Conservation (phyloP, 345 rosid genomes). For the Geranium rotundifolium region DNA sequence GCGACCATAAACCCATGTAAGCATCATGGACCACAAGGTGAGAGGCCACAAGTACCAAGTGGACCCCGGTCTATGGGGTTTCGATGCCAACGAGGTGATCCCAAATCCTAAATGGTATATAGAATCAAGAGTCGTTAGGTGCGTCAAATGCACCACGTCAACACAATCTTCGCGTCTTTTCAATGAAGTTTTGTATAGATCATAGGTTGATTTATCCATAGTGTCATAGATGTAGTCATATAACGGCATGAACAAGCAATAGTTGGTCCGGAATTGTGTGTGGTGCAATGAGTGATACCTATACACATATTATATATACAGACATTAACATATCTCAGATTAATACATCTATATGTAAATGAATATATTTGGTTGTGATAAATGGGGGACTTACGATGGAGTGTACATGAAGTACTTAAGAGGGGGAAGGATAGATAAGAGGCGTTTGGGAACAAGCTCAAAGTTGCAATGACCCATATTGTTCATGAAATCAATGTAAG, state of each 20-base stretch:
- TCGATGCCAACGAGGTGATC: too few relatives aligned
- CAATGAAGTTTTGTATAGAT: background rate
- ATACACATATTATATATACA: background rate
- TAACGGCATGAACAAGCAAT: constrained; percentile 22
- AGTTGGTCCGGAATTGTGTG: constrained; percentile 40
- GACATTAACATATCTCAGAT: background rate
- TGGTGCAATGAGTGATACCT: constrained; percentile 49
- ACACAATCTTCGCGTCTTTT: background rate
- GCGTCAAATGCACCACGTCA: background rate
- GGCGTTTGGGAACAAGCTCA: constrained; percentile 45
- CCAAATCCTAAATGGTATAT: background rate
- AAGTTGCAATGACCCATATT: constrained; percentile 87
- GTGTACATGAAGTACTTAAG: constrained; percentile 71
- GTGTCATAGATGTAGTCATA: constrained; percentile 14
- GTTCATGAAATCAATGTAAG: constrained; percentile 62
- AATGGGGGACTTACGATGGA: constrained; percentile 43
- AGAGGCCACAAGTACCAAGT: background rate
- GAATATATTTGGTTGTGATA: background rate
- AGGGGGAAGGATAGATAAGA: constrained; percentile 52
- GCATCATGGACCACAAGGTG: background rate
- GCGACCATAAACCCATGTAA: background rate
- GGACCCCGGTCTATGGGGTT: background rate
- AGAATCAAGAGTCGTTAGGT: background rate
- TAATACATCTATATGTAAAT: too few relatives aligned
- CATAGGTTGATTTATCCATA: constrained; percentile 8